phyloP scores from a whole-genome alignment of 345 rosid species.

The Psidium friedrichsthalianum region DNA sequence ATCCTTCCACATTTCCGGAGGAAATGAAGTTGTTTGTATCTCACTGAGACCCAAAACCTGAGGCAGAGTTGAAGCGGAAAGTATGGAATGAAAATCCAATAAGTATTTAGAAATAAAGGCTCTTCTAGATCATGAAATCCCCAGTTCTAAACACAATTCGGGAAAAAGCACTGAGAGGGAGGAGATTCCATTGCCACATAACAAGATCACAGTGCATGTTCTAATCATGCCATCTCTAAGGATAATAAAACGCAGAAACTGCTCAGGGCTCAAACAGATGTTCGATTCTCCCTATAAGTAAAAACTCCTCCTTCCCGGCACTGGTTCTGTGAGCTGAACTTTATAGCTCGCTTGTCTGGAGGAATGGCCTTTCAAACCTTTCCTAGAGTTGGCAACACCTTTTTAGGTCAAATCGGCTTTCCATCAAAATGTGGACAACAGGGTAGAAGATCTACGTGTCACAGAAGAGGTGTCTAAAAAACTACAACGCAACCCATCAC shows the following conservation, averaged over 20 bases:
- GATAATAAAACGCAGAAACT: background rate
- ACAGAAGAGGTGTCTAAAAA: background rate
- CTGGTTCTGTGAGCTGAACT: background rate
- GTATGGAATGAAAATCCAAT: background rate
- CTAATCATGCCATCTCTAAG: background rate
- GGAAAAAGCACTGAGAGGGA: background rate
- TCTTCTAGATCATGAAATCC: background rate
- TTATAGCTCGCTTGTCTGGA: background rate
- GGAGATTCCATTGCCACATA: background rate
- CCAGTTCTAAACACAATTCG: background rate
- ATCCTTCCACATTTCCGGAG: conserved; percentile 44
- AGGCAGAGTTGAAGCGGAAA: background rate
- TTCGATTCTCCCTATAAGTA: background rate
- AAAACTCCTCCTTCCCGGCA: background rate
- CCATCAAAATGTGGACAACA: background rate
- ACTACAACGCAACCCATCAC: background rate
- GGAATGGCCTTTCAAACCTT: background rate
- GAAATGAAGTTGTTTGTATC: conserved; percentile 55
- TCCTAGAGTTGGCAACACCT: background rate
- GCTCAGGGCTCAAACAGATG: background rate
- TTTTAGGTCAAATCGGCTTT: background rate
- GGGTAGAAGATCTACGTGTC: background rate
- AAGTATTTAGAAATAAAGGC: background rate
- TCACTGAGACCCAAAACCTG: conserved; percentile 81
- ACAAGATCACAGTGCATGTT: background rate